Evolutionary conservation across 2,329 filamentous ascomycete species (phyloP).

Genomic region (Penicillium sp.): DNA sequence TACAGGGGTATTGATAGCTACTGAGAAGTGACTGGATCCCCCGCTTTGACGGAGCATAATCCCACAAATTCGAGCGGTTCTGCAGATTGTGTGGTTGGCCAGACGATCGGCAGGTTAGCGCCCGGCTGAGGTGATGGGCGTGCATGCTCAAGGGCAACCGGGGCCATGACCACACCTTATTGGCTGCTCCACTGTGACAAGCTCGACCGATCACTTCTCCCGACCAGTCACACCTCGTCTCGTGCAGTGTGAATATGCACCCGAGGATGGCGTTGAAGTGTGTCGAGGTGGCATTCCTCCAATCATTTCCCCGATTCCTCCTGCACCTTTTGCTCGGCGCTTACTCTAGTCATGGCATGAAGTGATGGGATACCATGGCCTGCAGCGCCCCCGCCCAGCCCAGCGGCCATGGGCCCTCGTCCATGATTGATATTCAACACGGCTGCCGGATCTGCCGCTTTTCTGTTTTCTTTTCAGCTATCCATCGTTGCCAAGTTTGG

Average conservation of each 20-base stretch:
- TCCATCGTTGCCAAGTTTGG: constrained; percentile 20
- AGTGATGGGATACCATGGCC: constrained; percentile 21
- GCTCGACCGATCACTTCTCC: constrained; percentile 24
- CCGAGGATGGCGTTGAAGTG: constrained; percentile 4
- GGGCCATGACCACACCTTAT: constrained; percentile 15
- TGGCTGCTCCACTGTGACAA: constrained; percentile 37
- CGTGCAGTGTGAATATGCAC: constrained; percentile 19
- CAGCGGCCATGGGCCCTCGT: constrained; percentile 12
- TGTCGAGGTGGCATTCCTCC: constrained; percentile 7
- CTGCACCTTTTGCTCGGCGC: constrained; percentile 27
- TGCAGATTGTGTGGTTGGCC: constrained; percentile 30
- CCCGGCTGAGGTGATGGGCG: constrained; percentile 26
- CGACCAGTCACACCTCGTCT: constrained; percentile 27
- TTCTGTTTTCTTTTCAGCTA: constrained; percentile 20
- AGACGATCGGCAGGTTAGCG: constrained; percentile 32
- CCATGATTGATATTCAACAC: constrained; percentile 34
- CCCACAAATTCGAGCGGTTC: constrained; percentile 25
- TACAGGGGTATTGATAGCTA: neutral
- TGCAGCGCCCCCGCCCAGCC: constrained; percentile 25
- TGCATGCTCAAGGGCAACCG: constrained; percentile 16
- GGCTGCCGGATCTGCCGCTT: constrained; percentile 14
- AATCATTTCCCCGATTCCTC: constrained; percentile 17
- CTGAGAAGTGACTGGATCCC: neutral
- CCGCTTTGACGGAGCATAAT: neutral
- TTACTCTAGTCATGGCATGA: constrained; percentile 25